These are phyloP conservation scores for Spatholobus suberectus DNA, from an alignment of 306 rosid genomes.

Conservation along the genomic window DNA sequence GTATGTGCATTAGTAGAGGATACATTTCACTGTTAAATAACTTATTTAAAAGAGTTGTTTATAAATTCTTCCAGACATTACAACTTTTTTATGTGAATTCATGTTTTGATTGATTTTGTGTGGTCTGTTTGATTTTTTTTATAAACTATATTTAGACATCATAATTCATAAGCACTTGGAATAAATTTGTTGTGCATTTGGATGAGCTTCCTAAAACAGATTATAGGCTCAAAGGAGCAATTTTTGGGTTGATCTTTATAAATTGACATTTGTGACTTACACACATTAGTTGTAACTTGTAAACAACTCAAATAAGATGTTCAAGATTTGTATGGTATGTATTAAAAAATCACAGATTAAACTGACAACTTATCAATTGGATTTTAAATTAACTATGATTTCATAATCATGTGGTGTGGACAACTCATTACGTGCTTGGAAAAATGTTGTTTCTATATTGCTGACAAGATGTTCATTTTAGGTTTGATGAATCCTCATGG, in stretches of 20 bases:
- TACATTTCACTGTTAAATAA: not conserved
- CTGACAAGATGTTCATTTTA: conserved; percentile 47
- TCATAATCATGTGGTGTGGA: conserved; percentile 3
- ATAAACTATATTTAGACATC: conserved; percentile 4
- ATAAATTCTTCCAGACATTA: not conserved
- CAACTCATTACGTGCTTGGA: not conserved
- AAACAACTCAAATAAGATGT: not conserved
- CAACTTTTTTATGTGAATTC: not conserved
- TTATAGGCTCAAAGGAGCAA: conserved; percentile 3
- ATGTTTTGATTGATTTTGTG: not conserved
- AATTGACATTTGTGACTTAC: not conserved
- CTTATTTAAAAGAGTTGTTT: not conserved
- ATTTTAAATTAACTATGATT: conserved; percentile 5
- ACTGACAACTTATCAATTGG: not conserved
- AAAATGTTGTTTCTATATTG: not conserved
- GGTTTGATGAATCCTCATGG: conserved; percentile 94
- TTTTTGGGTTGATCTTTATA: not conserved
- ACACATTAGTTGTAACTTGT: not conserved
- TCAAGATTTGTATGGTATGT: not conserved
- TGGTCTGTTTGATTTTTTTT: conserved; percentile 6
- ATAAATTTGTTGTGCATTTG: conserved; percentile 20
- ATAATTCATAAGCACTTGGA: not conserved
- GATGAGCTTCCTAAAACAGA: conserved; percentile 19
- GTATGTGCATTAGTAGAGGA: conserved; percentile 25
- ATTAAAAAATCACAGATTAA: not conserved